Conservation (phyloP, 805 yeast species). For the Sungouiella thailandica region DNA sequence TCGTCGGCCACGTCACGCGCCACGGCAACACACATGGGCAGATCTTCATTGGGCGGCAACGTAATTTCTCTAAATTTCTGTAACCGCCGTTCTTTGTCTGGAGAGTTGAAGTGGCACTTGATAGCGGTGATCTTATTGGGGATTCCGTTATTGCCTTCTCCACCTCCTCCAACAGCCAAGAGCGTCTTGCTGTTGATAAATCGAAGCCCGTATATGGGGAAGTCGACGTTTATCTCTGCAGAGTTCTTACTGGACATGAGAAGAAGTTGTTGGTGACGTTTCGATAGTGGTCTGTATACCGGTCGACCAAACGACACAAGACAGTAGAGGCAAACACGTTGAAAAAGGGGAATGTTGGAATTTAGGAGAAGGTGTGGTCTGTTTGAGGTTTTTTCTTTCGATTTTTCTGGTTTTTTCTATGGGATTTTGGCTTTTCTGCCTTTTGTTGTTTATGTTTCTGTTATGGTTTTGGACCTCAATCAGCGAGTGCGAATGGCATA, state of each 20-base stretch:
- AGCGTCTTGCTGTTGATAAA: conserved; percentile 58
- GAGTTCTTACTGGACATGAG: conserved; percentile 18
- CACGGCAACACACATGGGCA: conserved; percentile 79
- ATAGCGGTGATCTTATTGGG: conserved; percentile 76
- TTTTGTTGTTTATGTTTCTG: too few relatives aligned
- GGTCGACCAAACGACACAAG: too few relatives aligned
- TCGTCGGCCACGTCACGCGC: conserved; percentile 16
- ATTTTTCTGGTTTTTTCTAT: too few relatives aligned
- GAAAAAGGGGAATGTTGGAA: too few relatives aligned
- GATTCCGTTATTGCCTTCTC: conserved; percentile 86
- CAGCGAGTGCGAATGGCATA: too few relatives aligned
- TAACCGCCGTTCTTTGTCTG: conserved; percentile 36
- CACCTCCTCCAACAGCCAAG: conserved; percentile 90
- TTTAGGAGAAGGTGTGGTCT: too few relatives aligned
- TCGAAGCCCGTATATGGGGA: conserved; percentile 77
- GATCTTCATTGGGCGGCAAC: conserved; percentile 64
- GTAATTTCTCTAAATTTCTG: conserved; percentile 61
- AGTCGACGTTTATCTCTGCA: conserved; percentile 46
- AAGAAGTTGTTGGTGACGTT: neutral
- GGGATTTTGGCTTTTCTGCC: too few relatives aligned
- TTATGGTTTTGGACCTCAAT: too few relatives aligned
- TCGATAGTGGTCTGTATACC: neutral
- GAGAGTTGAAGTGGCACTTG: conserved; percentile 48
- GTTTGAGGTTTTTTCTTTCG: too few relatives aligned
- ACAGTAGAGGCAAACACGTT: too few relatives aligned